Conservation (phyloP, 768 basidiomycete species). For the Mycena crocata region DNA sequence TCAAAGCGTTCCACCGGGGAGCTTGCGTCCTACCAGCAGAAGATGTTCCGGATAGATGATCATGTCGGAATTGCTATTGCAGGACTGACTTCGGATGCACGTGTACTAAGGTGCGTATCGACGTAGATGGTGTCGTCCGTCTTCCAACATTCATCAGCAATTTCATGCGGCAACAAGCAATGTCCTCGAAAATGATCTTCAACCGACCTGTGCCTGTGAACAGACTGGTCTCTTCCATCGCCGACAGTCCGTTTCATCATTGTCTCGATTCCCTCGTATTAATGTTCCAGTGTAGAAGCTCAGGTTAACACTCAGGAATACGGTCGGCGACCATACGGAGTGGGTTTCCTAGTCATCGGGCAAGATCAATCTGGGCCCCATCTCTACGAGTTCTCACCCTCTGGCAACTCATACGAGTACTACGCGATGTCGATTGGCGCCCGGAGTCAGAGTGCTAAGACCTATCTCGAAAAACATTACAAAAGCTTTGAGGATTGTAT, state of each 20-base stretch:
- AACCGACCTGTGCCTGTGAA: conserved; percentile 95
- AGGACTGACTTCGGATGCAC: conserved; percentile 97
- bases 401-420: conserved; percentile 97
- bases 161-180: conserved; percentile 99
- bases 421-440: conserved; percentile 99
- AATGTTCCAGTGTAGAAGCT: conserved; percentile 72
- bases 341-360: conserved; percentile 97
- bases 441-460: conserved; percentile 97
- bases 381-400: conserved; percentile 97
- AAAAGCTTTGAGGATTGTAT: conserved; percentile 87
- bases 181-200: conserved; percentile 94
- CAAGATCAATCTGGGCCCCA: conserved; percentile 97
- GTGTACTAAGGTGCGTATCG: conserved; percentile 85
- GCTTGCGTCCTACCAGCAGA: conserved; percentile 99
- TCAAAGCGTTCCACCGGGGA: conserved; percentile 95
- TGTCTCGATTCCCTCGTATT: neutral
- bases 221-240: conserved; percentile 91
- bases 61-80: conserved; percentile 99
- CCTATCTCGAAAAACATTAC: conserved; percentile 96
- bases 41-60: conserved; percentile 99
- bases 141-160: conserved; percentile 66
- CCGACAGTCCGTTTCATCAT: conserved; percentile 80
- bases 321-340: conserved; percentile 96
- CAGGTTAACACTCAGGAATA: conserved; percentile 99
- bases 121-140: neutral